These are phyloP conservation scores for Sextonia rubra DNA, from an alignment of 164 flowering plant species.

Conservation along the genomic window DNA sequence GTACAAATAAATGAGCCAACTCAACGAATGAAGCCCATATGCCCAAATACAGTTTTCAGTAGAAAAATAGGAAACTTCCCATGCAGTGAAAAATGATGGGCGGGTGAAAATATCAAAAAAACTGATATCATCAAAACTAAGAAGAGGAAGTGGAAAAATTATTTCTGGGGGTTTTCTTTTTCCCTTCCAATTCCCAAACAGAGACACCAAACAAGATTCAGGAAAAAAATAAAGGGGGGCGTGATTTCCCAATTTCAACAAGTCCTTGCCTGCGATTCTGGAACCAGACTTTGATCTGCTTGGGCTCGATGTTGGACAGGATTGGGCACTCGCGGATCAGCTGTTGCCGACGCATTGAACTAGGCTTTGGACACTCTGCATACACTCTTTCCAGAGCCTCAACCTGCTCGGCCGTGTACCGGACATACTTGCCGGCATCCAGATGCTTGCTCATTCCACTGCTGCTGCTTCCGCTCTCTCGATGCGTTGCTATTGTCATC, in stretches of 20 bases:
- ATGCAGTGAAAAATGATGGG: neutral
- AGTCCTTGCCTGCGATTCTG: conserved; percentile 62
- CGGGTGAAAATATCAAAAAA: neutral
- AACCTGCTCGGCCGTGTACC: conserved; percentile 73
- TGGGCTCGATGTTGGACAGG: conserved; percentile 67
- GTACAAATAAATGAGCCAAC: neutral
- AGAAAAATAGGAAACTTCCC: neutral
- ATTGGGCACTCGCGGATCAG: conserved; percentile 69
- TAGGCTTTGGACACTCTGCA: conserved; percentile 74
- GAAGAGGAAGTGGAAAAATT: neutral
- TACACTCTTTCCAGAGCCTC: conserved; percentile 75
- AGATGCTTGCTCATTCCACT: conserved; percentile 41
- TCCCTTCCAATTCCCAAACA: neutral
- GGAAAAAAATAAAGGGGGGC: neutral
- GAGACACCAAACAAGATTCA: neutral
- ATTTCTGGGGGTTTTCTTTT: neutral
- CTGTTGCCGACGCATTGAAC: conserved; percentile 68
- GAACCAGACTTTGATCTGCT: conserved; percentile 87
- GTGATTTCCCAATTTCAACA: neutral
- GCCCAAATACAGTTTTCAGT: neutral
- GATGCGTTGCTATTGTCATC: conserved; percentile 59
- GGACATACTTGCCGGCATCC: conserved; percentile 64
- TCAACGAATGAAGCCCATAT: neutral
- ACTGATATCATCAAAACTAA: neutral
- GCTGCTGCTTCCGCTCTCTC: conserved; percentile 52